Conservation (phyloP, 192 early-diverging fungal species). For the Entophlyctis luteolus region DNA sequence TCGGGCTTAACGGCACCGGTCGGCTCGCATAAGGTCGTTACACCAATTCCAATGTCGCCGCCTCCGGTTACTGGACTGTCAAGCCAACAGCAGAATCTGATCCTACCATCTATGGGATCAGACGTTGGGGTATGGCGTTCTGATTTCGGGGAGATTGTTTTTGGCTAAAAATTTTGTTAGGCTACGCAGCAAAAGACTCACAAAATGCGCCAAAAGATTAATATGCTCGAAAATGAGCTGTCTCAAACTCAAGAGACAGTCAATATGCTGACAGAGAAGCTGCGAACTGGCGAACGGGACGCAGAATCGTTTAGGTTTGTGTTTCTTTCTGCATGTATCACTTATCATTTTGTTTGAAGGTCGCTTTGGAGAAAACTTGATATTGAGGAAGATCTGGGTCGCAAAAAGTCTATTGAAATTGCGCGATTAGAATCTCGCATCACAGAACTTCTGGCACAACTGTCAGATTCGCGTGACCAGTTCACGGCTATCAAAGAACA, state of each 20-base stretch:
- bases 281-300: constrained; percentile 7
- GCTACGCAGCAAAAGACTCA: too few relatives aligned
- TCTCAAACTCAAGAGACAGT: not conserved
- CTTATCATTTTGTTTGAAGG: not conserved
- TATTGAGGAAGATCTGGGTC: constrained; percentile 12
- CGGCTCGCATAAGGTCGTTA: too few relatives aligned
- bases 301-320: constrained; percentile 4
- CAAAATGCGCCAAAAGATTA: not conserved
- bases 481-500: not conserved
- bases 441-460: constrained; percentile 2
- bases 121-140: too few relatives aligned
- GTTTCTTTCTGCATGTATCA: not conserved
- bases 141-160: too few relatives aligned
- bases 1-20: too few relatives aligned
- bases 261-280: constrained; percentile 1
- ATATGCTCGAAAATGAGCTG: not conserved
- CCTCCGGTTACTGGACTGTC: too few relatives aligned
- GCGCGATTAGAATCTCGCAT: constrained; percentile 14
- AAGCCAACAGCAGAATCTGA: too few relatives aligned
- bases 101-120: too few relatives aligned
- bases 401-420: constrained; percentile 22
- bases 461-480: constrained; percentile 1
- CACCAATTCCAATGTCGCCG: too few relatives aligned
- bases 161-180: too few relatives aligned
- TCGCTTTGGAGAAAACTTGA: constrained; percentile 17